phyloP scores from a whole-genome alignment of 2,329 filamentous ascomycete species.

The Sarocladiaceae sp. region DNA sequence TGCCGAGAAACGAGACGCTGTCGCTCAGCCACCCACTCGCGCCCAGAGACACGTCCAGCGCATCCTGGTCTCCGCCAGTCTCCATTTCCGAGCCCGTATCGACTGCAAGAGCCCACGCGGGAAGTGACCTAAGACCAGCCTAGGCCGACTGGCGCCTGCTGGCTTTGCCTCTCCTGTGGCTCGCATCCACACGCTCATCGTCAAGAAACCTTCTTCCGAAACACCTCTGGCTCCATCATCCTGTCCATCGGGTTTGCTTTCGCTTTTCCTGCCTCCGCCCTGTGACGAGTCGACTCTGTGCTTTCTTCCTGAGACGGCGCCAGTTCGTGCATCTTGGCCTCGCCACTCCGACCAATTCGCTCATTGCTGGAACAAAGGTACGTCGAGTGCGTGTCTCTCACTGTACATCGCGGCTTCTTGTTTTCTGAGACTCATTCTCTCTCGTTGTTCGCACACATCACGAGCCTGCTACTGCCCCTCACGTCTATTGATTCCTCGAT shows the following conservation, averaged over 20 bases:
- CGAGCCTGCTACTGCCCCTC: background rate
- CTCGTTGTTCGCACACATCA: background rate
- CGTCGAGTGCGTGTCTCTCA: conserved; percentile 1
- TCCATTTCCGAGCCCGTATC: conserved; percentile 6
- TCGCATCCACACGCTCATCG: conserved; percentile 9
- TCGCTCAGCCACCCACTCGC: conserved; percentile 1
- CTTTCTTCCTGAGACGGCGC: background rate
- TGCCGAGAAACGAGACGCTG: conserved; percentile 3
- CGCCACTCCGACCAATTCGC: background rate
- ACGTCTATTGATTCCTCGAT: background rate
- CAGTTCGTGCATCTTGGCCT: conserved; percentile 3
- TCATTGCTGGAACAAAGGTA: background rate
- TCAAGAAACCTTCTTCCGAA: conserved; percentile 9
- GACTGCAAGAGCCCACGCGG: background rate
- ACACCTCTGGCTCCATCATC: conserved; percentile 3
- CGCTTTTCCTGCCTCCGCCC: background rate
- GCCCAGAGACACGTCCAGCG: background rate
- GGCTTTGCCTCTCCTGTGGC: background rate
- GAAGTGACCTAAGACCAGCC: background rate
- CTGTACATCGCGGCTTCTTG: background rate
- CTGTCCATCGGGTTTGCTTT: conserved; percentile 4
- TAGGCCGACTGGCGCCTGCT: conserved; percentile 6
- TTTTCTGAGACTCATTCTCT: background rate
- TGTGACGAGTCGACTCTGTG: conserved; percentile 3
- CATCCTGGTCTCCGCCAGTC: background rate